phyloP scores from a whole-genome alignment of 2,329 filamentous ascomycete genomes.

The Grosmannia clavigera region DNA sequence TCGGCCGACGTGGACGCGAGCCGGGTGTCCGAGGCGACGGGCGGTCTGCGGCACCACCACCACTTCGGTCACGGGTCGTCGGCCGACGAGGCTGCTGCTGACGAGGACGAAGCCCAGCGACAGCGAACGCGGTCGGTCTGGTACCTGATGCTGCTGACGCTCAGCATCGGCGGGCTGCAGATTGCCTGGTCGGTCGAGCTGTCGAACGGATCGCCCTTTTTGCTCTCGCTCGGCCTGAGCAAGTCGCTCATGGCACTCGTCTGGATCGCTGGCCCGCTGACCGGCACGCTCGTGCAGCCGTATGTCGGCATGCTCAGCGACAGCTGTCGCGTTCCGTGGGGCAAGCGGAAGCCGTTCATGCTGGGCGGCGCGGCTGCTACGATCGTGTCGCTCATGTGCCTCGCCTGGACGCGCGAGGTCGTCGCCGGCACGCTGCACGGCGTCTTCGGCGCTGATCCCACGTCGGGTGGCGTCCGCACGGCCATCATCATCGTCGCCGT shows the following conservation, averaged over 20 bases:
- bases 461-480: conserved; percentile 50
- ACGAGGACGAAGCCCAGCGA: conserved; percentile 25
- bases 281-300: conserved; percentile 67
- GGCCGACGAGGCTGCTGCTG: not conserved
- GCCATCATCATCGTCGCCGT: conserved; percentile 69
- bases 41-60: not conserved
- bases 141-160: conserved; percentile 76
- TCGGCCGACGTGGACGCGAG: not conserved
- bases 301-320: conserved; percentile 75
- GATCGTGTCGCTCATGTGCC: conserved; percentile 51
- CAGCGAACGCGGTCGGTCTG: conserved; percentile 67
- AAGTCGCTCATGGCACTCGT: conserved; percentile 74
- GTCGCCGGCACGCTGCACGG: conserved; percentile 48
- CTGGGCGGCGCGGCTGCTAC: conserved; percentile 56
- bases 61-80: not conserved
- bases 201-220: conserved; percentile 79
- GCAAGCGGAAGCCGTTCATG: conserved; percentile 74
- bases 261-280: conserved; percentile 73
- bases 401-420: conserved; percentile 64
- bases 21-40: not conserved
- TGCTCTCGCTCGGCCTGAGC: conserved; percentile 69
- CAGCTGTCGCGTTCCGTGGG: conserved; percentile 61
- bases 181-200: conserved; percentile 94
- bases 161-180: conserved; percentile 80
- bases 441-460: conserved; percentile 58